Evolutionary conservation across 345 rosid species (phyloP), one percentile per base, ranked within the genome.

Genomic region (Melaleuca quinquenervia): DNA sequence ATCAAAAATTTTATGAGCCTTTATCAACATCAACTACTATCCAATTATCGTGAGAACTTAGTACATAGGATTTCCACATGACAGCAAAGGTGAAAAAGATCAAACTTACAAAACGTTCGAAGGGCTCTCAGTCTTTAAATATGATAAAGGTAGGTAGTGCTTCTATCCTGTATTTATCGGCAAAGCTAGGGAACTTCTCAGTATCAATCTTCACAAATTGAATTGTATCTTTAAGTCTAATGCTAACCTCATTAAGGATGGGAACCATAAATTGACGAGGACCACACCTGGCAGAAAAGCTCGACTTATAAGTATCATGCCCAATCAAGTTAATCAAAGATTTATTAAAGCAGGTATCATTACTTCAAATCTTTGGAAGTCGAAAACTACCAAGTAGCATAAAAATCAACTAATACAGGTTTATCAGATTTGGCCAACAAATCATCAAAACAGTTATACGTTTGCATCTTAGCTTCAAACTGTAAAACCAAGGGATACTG

Each of bases 201-300:
- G 99, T 93, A 89, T 96, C 99, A 3, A 96, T 93, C 91, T 96
- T 96, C 80, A 94, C 98, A 86, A 96, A 93, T 83, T 88, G 91
- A 86, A 95, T 90, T 86, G 90, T 92, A 88, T 96, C 97, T 86
- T 92, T 93, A 83, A 96, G 88, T 32, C 91, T 88, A 82, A 86
- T 86, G 90, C 96, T 88, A 74, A 96, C 98, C 92, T 95, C 94
- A 84, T 91, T 85, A n/a, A 96, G 97, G 90, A 95, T 86, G 6
- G 99, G 97, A 88, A 91, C 93, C 99, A 96, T 96, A 89, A 93
- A 90, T 87, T 96, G 96, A 75, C 99, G 95, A 84, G 99, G 99
- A 64, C 99, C 99, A 82, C 99, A 96, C 99, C 99, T 95, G 90
- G 88, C 87, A 90, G 16, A 87, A 85, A 50, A 80, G 36, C 49